Evolutionary conservation across 495 filamentous ascomycete genomes (phyloP).

Genomic region (Cairneyella variabilis): DNA sequence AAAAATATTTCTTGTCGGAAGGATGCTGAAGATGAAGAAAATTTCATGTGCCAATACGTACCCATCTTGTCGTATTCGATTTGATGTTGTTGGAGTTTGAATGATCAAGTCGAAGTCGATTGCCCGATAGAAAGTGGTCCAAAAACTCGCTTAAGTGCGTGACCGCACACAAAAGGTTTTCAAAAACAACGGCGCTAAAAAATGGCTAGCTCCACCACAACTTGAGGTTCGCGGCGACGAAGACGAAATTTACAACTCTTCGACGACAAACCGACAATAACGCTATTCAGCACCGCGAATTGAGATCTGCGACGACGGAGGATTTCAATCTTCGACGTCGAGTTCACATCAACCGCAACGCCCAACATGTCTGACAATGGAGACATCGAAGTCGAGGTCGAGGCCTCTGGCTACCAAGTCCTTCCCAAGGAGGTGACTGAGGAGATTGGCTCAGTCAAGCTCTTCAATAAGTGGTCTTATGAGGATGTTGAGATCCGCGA

Average conservation of each 20-base stretch:
- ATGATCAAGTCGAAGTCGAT: background rate
- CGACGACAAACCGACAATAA: too few species aligned
- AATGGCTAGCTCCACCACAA: too few species aligned
- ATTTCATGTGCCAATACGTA: background rate
- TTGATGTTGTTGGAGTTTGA: constrained; percentile 39
- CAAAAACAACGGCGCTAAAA: background rate
- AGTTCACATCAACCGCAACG: too few species aligned
- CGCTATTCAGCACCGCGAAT: too few species aligned
- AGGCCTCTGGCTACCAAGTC: constrained; percentile 60
- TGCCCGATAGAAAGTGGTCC: background rate
- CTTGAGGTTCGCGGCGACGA: too few species aligned
- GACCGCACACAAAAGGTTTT: background rate
- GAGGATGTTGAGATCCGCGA: constrained; percentile 99
- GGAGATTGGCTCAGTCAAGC: constrained; percentile 91
- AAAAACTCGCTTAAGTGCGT: background rate
- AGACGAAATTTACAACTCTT: too few species aligned
- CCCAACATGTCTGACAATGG: constrained; percentile 96
- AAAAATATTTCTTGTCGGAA: too few species aligned
- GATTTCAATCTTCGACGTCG: constrained; percentile 13
- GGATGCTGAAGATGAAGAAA: too few species aligned
- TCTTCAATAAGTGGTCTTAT: constrained; percentile 97
- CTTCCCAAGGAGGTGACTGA: constrained; percentile 92
- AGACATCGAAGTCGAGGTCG: constrained; percentile 88
- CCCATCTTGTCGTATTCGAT: constrained; percentile 41
- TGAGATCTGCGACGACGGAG: constrained; percentile 1